Base-by-base conservation (phyloP, 805 yeast species). In the Yarrowia sp. region DNA sequence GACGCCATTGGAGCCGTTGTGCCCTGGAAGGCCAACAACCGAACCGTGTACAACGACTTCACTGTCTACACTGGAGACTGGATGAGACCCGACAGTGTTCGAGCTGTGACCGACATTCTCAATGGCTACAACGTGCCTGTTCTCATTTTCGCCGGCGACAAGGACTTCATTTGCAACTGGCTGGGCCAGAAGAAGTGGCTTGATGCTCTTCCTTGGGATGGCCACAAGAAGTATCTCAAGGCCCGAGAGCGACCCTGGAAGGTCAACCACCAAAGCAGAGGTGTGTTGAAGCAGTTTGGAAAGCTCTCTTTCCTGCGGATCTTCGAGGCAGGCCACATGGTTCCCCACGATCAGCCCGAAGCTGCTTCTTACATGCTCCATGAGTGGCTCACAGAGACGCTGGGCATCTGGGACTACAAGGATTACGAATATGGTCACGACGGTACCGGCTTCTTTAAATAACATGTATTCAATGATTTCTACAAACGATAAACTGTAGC, bases 161-260 rank as follows among this genome's bases (percentile, higher is more conserved):
- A 90, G 74, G 97, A 90, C 74, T 90, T 81, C 74, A 90, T 90
- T 70, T 90, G 97, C 76, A 90, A 90, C 77, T 90, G 97, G 94
- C 79, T 90, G 66, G 97, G 97, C 67, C 88, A 90, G 76, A 83
- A 82, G 67, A 94, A 88, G 13, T 90, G 96, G 94, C 76, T 91
- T 14, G 80, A 87, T 70, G 78, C 74, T 65, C 77, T 89, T 65
- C 81, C 79, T 65, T 89, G 94, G 93, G 73, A 80, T 35, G 82
- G 85, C 39, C 75, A 78, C 31, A 78, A 76, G 4, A 72, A 78
- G 47, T 88, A 81, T 70, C 73, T 76, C 41, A 68, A 69, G 78
- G 64, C 73, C 70, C 64, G 73, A 77, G 44, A 84, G 82, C 83
- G 69, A 36, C 42, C 69, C 65, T 65, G 72, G 72, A 14, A 25